These are phyloP conservation scores for Mentha longifolia DNA, from an alignment of 257 asterid genomes.

Conservation along the genomic window DNA sequence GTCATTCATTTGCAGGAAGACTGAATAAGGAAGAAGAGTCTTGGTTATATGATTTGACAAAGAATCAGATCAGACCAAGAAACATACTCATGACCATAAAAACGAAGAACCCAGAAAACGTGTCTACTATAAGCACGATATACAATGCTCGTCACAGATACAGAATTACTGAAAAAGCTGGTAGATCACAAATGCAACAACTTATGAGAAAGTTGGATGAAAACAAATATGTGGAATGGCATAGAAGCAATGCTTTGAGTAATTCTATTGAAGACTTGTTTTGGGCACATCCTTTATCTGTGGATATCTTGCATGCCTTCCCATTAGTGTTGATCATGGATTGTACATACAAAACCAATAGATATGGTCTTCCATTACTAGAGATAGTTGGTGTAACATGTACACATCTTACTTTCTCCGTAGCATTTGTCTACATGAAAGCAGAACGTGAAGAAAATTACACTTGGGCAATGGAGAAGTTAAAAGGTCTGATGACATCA, in stretches of 20 bases:
- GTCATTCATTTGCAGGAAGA: background rate
- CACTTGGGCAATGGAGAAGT: no score
- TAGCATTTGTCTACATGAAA: no score
- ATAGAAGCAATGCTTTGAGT: background rate
- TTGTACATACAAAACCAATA: background rate
- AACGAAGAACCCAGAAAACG: background rate
- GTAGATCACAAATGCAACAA: background rate
- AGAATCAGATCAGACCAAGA: no score
- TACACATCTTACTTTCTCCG: no score
- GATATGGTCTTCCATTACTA: background rate
- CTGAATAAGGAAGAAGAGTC: conserved; percentile 1
- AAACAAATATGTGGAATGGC: background rate
- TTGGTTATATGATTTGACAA: background rate
- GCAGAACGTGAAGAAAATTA: no score
- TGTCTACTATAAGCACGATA: background rate
- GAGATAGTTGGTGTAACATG: no score
- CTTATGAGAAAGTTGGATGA: background rate
- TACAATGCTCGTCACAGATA: background rate
- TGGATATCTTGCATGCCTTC: background rate
- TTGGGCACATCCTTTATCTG: no score
- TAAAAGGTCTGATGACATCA: background rate
- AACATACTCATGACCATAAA: background rate
- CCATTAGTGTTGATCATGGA: background rate
- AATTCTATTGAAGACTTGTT: background rate
- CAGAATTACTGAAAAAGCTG: background rate